Percentiles rank a stretch among this genome's conserved stretches.
Conservation (phyloP, 345 rosid species). For the Rhizophora apiculata region DNA sequence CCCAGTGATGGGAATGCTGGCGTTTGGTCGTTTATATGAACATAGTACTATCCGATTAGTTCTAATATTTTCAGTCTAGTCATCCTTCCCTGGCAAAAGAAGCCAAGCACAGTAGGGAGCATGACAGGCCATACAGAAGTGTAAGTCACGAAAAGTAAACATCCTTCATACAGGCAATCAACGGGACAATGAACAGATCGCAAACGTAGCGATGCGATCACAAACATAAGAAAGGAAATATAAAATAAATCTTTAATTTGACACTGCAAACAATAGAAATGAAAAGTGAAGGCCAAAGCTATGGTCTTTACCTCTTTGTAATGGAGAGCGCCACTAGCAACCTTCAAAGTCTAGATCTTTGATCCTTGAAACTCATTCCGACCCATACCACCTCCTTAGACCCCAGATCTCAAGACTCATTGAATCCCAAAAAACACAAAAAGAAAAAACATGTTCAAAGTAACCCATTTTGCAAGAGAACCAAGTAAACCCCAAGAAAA, state of each 20-base stretch:
- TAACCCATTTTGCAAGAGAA: conserved; percentile 13
- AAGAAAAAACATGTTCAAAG: conserved; percentile 7
- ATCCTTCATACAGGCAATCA: neutral
- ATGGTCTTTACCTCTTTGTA: conserved; percentile 28
- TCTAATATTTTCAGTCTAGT: neutral
- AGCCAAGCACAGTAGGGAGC: neutral
- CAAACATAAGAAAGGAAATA: neutral
- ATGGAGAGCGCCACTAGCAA: conserved; percentile 14
- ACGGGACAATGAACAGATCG: conserved; percentile 33
- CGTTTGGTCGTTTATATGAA: neutral
- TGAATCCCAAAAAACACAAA: neutral
- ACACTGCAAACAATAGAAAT: neutral
- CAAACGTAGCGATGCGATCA: neutral
- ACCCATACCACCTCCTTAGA: conserved; percentile 19
- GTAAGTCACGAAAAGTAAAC: neutral
- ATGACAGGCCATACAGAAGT: neutral
- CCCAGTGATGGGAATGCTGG: neutral
- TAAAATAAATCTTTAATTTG: neutral
- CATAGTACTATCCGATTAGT: neutral
- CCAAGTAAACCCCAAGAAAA: conserved; percentile 33
- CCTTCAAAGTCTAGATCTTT: conserved; percentile 49
- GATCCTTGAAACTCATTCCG: conserved; percentile 12
- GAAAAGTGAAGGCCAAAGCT: neutral
- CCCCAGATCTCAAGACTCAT: conserved; percentile 46
- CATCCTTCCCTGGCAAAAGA: neutral